Base-by-base conservation (phyloP, 345 rosid species). In the Lepidium sativum region DNA sequence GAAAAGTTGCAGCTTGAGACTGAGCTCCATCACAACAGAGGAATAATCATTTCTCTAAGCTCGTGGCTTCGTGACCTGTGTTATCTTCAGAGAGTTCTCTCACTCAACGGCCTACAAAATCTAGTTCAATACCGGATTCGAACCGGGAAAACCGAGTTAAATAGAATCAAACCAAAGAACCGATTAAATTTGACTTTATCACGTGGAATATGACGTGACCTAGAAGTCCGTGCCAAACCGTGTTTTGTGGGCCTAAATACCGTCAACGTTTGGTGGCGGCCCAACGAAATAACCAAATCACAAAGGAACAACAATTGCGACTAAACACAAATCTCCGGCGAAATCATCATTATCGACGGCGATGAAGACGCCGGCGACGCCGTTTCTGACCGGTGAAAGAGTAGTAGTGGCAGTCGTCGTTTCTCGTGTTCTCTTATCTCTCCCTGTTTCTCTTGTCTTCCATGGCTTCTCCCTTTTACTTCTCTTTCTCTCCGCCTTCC, bases 381-480 rank as follows among this genome's bases (percentile, higher is more conserved):
- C 77, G 58, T 54, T 65, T 21, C 14, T 80, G 15, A 87, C 76
- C 72, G 99, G 99, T 63, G 99, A 94, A 80, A 83, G 97, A 75
- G 90, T 80, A 11, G 86, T 94, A 44, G 95, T 90, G 8, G 57
- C 75, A 37, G 71, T 87, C 34, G 84, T 88, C 62, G 64, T 83
- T 35, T 65, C 69, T 54, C 79, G 79, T 42, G 66, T 87, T 40
- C 74, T 88, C 61, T 65, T 45, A 69, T 83, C 95, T 44, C 81
- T 86, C 15, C 95, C 97, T 33, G 29, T 57, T 2, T 77, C 87
- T 50, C 86, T 89, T 15, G 67, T 90, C 70, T 65, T 67, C 20
- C 95, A 85, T 44, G 99, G 87, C 72, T 72, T 84, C 72, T 68
- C 84, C 33, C 90, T 90, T 64, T 79, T 72, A 34, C 74, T 83